Evolutionary conservation across 805 yeast genomes (phyloP).

Genomic region (Scheffersomyces ergatensis): DNA sequence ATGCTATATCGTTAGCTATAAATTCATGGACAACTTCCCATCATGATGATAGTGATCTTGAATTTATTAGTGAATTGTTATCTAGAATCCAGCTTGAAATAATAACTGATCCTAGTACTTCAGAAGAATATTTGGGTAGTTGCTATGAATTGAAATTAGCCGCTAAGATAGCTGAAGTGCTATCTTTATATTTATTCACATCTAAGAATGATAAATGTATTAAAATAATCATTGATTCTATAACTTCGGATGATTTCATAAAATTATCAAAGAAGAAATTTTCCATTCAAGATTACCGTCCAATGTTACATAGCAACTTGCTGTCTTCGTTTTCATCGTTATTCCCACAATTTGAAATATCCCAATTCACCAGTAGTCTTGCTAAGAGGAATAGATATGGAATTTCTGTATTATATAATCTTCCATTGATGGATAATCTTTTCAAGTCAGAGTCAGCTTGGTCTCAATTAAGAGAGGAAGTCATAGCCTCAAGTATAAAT

Average conservation of each 20-base stretch:
- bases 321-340: constrained; percentile 43
- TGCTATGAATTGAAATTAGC: constrained; percentile 58
- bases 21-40: constrained; percentile 74
- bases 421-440: constrained; percentile 60
- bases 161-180: constrained; percentile 70
- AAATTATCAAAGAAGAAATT: constrained; percentile 29
- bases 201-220: constrained; percentile 43
- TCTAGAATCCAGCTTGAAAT: constrained; percentile 21
- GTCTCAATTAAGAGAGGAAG: constrained; percentile 45
- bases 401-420: constrained; percentile 52
- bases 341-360: constrained; percentile 47
- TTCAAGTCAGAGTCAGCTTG: constrained; percentile 43
- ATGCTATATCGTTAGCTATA: constrained; percentile 70
- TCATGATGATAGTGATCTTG: constrained; percentile 47
- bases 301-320: constrained; percentile 44
- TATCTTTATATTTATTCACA: constrained; percentile 69
- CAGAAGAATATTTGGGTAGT: constrained; percentile 25
- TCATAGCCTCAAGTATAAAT: constrained; percentile 59
- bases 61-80: constrained; percentile 44
- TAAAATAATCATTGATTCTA: constrained; percentile 38
- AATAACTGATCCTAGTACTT: constrained; percentile 10
- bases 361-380: constrained; percentile 51
- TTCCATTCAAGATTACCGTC: constrained; percentile 45
- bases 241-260: constrained; percentile 38
- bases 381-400: constrained; percentile 51